Base-by-base conservation (phyloP, 2,329 filamentous ascomycete species). In the Chaetomiaceae sp. region DNA sequence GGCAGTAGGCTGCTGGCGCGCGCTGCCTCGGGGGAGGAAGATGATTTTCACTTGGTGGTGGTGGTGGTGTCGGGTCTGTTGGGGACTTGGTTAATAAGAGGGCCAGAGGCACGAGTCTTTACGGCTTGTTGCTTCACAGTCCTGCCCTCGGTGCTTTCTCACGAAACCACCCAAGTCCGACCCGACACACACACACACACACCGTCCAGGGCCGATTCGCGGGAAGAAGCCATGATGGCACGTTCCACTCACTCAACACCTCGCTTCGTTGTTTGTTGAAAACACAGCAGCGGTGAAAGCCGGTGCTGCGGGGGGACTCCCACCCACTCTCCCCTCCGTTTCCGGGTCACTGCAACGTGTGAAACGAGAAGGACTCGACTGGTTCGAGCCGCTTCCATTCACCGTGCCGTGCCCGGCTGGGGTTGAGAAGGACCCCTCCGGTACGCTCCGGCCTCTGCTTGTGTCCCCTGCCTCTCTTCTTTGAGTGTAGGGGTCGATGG, bases 401-500 rank as follows among this genome's bases (percentile, higher is more conserved):
- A 9, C 17, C 42, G 34, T 34, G 42, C 27, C 49, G 49, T 40
- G 25, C 27, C 42, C 31, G 31, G 40, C 17, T 15, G 23, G 34
- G 71, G 64, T 55, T 51, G 12, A 22, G 43, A 20, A 9, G 20
- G 6, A 15, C 17, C n/a, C 53, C 58, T 52, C 61, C 61, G 57
- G 65, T 63, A 60, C n/a, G 15, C 15, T 4, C 27, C 11, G 1
- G n/a, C 25, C 42, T 40, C 43, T 23, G 19, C 39, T 22, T 43
- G 47, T 43, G 37, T 23, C 34, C 38, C 37, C 53, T 33, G 31
- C 40, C 49, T 37, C 56, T 51, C 49, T 70, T 71, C 69, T 69
- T 22, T 14, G 20, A 27, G 29, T 9, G 68, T n/a, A n/a, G 72
- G 74, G 76, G 76, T 75, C 76, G 76, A 78, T 79, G 74, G 44